Percentiles rank a stretch among this genome's conserved stretches.
Evolutionary conservation across 2,329 filamentous ascomycete genomes (phyloP).

Genomic region (Gaeumannomyces tritici): DNA sequence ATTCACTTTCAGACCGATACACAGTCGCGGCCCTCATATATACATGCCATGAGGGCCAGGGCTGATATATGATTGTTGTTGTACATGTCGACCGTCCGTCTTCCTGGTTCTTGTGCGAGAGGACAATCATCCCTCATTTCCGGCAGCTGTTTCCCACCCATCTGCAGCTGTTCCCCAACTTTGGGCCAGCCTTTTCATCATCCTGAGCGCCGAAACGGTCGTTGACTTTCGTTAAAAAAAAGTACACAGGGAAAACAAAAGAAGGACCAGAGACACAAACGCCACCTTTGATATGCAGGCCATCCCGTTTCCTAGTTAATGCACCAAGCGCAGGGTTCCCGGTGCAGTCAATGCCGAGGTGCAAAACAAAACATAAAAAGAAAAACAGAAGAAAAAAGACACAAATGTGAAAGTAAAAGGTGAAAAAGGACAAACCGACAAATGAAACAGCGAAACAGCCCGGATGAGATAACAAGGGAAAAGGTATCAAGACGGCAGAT

Average conservation of each 20-base stretch:
- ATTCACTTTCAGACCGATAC: neutral
- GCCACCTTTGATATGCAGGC: neutral
- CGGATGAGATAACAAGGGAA: neutral
- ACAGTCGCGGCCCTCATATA: neutral
- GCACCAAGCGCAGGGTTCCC: neutral
- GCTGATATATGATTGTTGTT: neutral
- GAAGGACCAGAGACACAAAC: neutral
- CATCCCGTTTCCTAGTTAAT: neutral
- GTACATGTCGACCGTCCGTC: neutral
- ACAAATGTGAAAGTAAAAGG: neutral
- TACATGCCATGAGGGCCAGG: neutral
- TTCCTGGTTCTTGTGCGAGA: neutral
- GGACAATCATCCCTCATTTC: neutral
- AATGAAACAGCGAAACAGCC: neutral
- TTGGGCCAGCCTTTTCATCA: neutral
- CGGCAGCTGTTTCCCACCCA: neutral
- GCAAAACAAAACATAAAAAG: neutral
- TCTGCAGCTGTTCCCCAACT: neutral
- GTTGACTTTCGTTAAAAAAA: neutral
- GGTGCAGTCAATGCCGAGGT: neutral
- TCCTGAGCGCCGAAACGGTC: neutral
- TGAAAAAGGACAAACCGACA: neutral
- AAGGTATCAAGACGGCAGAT: neutral
- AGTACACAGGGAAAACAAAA: neutral
- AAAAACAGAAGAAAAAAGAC: neutral